Evolutionary conservation across 2,329 filamentous ascomycete genomes (phyloP), one percentile per base, ranked within the genome.

Genomic region (Penicillium glabrum): DNA sequence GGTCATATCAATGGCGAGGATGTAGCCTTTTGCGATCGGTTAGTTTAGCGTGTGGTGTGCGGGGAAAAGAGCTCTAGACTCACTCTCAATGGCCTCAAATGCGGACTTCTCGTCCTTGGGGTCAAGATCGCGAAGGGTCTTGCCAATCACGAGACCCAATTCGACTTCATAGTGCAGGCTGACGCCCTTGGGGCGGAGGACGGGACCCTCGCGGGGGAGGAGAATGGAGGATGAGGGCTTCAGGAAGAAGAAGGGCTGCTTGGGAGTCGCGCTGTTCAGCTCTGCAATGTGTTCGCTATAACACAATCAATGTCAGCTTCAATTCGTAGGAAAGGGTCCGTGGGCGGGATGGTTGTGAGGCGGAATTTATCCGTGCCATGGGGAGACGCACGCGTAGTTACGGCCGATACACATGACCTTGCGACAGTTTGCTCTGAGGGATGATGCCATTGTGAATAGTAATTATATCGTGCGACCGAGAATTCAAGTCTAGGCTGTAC

Each of bases 201-300:
- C 86, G 3, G 93, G 88, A 1, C 93, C 93, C 55, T 86, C 84
- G 27, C 86, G 84, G 0, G 91, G 91, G 23, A 89, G 82, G 4
- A 98, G 84, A 66, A 99, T 90, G 3, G 92, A 90, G 41, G 89
- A 91, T 0, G 93, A 80, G 1, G 95, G 95, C 83, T 99, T 99
- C 67, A 98, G 85, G 83, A 99, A 99, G 87, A 97, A 99, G 80
- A 99, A 98, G 26, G 95, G 95, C 77, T 97, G 92, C 75, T 95
- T 96, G 50, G 95, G 95, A 63, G 87, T 86, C 59, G 83, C 82
- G 76, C 89, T 96, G 77, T 92, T 92, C 66, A 99, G 85, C 80
- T 99, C 95, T 62, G 89, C 86, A 72, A 98, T 89, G 78, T 99
- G 95, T 76, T 96, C 95, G 69, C 91, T 95, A 35, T 41, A 45